Base-by-base conservation (phyloP, 2,329 filamentous ascomycete species). In the Aspergillus nomiae region DNA sequence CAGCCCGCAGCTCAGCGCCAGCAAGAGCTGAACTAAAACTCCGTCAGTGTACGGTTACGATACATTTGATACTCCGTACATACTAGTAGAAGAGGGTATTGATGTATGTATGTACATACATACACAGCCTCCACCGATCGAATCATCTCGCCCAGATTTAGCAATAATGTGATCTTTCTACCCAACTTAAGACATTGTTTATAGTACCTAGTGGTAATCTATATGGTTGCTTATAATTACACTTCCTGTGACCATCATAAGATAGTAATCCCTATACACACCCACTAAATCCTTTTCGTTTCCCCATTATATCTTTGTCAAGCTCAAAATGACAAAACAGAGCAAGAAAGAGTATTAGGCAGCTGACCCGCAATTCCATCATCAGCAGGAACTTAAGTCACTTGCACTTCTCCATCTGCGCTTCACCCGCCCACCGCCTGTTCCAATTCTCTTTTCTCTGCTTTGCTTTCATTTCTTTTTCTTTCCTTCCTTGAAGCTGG, bases 351-450 rank as follows among this genome's bases (percentile, higher is more conserved):
- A 51, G 24, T 11, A 32, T 38, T 36, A 32, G 57, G 57, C 57
- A 59, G 57, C 46, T 59, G 57, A 59, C 57, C 46, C 57, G 32
- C 28, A 51, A 19, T 50, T 50, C 19, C 38, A 57, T 57, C 26
- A 57, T 41, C 56, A 58, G 41, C 56, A 58, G 38, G 43, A 59
- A 51, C 32, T 46, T 34, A 58, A 50, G 36, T 51, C 41, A 54
- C 60, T 55, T 24, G 60, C 34, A 30, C 56, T 26, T 34, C 46
- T 41, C 21, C n/a, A 41, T 59, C 57, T 50, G 21, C 48, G 30
- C 28, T 48, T 48, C 16, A 32, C 48, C 61, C 58, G 48, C 53
- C 59, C 63, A 50, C 43, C 62, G 64, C 64, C 62, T 64, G 58
- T 66, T 65, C 46, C 45, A 19, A 12, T 48, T 24, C 36, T 59